Conservation (phyloP, 2,329 filamentous ascomycete species). For the Phoma herbarum region DNA sequence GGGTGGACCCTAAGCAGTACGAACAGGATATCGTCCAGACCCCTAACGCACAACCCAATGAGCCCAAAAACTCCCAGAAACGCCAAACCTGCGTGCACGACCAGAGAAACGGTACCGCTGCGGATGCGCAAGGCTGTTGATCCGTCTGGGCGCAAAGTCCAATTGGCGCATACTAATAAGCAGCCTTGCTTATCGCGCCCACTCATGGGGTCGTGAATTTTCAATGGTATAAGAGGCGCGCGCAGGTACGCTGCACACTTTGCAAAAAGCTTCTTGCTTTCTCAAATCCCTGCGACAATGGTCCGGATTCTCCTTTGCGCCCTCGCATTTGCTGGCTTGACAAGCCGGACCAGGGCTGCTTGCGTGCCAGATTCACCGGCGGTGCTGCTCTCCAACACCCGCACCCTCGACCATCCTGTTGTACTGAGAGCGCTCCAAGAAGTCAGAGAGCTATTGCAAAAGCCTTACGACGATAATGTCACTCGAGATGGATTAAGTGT, state of each 20-base stretch:
- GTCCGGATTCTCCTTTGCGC: not conserved
- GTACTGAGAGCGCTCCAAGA: conserved; percentile 37
- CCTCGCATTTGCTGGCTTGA: not conserved
- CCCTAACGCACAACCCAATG: not conserved
- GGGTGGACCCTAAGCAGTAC: not conserved
- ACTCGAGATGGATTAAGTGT: conserved; percentile 44
- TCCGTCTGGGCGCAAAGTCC: conserved; percentile 9
- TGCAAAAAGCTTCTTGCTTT: not conserved
- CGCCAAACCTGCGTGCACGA: not conserved
- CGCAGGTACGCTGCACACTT: not conserved
- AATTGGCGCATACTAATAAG: conserved; percentile 4
- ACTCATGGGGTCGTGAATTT: conserved; percentile 2
- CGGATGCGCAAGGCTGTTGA: conserved; percentile 5
- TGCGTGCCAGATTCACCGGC: conserved; percentile 42
- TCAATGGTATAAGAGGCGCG: not conserved
- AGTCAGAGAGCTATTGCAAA: conserved; percentile 21
- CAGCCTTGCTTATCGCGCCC: conserved; percentile 14
- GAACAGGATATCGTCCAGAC: not conserved
- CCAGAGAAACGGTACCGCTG: not conserved
- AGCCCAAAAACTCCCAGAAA: not conserved
- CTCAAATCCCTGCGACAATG: not conserved
- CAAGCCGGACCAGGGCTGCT: conserved; percentile 3
- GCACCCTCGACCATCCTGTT: conserved; percentile 32
- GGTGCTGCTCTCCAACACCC: conserved; percentile 29
- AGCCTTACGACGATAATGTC: conserved; percentile 19